Base-by-base conservation (phyloP, 78 protist species). In the Pigoraptor vietnamica region DNA sequence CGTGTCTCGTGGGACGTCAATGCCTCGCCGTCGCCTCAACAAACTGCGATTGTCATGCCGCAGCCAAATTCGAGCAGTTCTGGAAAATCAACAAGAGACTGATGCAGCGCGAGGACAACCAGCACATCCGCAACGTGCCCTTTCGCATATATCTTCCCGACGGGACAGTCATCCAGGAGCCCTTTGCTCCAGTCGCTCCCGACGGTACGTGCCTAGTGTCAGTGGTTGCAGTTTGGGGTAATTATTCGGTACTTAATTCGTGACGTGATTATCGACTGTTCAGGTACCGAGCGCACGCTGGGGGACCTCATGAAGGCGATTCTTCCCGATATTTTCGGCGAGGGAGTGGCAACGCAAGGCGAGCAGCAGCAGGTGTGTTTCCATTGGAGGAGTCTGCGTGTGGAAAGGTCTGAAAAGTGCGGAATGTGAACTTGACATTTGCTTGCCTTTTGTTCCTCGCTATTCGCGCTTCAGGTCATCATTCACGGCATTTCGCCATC, bases 401-500 rank as follows among this genome's bases (percentile, higher is more conserved):
- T n/a, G n/a, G n/a, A n/a, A n/a, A n/a, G n/a, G n/a, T n/a, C n/a
- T n/a, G n/a, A n/a, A n/a, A n/a, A n/a, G n/a, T n/a, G n/a, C n/a
- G n/a, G n/a, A n/a, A n/a, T n/a, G n/a, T n/a, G n/a, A n/a, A n/a
- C n/a, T n/a, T n/a, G n/a, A n/a, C n/a, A n/a, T n/a, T n/a, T n/a
- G n/a, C n/a, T n/a, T n/a, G n/a, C n/a, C n/a, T n/a, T n/a, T n/a
- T 14, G 14, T 48, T 48, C 67, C 29, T 48, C 14, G 67, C 67
- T 48, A 14, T 48, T 14, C 67, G 67, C 32, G 25, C 38, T 37
- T 32, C 88, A 83, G 88, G 25, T 83, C 25, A 0, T 37, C n/a
- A 35, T 91, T 82, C 92, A 91, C 55, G 92, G 92, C 38, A 38
- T 91, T 39, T 25, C 37, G 24, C 90, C 89, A 0, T 23, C 40